A percentile compares a stretch with the other conserved stretches of the same genome.
Conservation (phyloP, 345 rosid species). For the Crucihimalaya himalaica region DNA sequence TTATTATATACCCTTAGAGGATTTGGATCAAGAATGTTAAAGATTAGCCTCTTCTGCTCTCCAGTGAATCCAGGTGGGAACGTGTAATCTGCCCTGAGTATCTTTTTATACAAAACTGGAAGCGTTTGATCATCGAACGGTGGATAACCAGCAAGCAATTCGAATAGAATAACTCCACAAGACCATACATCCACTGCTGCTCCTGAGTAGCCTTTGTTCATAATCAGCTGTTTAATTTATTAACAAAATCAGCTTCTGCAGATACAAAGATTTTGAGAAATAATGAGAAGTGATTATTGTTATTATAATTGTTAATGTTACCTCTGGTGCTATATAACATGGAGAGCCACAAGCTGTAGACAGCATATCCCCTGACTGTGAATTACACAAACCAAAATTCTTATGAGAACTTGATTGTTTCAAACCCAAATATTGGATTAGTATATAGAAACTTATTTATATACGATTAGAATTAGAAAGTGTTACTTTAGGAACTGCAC, state of each 20-base stretch:
- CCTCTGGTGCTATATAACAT: slow-evolving; percentile 94
- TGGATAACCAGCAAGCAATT: slow-evolving; percentile 71
- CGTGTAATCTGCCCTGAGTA: slow-evolving; percentile 65
- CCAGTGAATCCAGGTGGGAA: slow-evolving; percentile 65
- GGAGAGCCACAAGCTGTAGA: slow-evolving; percentile 97
- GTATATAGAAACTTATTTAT: too few relatives aligned
- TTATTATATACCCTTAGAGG: slow-evolving; percentile 53
- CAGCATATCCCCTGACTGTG: slow-evolving; percentile 74
- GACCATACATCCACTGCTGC: slow-evolving; percentile 95
- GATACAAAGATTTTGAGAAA: slow-evolving; percentile 3
- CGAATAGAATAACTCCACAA: slow-evolving; percentile 88
- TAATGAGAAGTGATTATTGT: not conserved
- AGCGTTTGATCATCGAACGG: slow-evolving; percentile 84
- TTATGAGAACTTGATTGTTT: slow-evolving; percentile 20
- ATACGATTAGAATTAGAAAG: slow-evolving; percentile 14
- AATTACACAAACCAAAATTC: slow-evolving; percentile 8
- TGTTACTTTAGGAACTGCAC: slow-evolving; percentile 68
- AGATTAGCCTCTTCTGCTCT: slow-evolving; percentile 62
- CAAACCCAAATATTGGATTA: not conserved
- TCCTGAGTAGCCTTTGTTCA: slow-evolving; percentile 75
- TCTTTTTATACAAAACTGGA: slow-evolving; percentile 67
- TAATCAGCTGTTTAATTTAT: slow-evolving; percentile 56
- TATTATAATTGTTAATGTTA: slow-evolving; percentile 25
- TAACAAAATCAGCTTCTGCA: slow-evolving; percentile 19
- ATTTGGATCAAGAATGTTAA: slow-evolving; percentile 70